Evolutionary conservation across 78 protist genomes (phyloP), one percentile per base, ranked within the genome.

Genomic region (Emiliania huxleyi): DNA sequence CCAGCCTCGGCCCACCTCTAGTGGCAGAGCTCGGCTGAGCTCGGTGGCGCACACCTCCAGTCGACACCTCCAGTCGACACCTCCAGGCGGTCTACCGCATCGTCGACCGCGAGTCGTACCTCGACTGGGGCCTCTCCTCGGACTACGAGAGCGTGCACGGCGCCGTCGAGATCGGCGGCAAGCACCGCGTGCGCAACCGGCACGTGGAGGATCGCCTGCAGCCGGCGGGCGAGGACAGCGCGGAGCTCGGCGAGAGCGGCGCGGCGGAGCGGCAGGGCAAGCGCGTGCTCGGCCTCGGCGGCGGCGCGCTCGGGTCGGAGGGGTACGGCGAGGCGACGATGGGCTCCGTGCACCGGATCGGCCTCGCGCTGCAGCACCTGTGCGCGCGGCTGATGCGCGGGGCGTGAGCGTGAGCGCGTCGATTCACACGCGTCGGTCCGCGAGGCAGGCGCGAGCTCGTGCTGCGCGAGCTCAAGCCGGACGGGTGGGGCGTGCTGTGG

Each of bases 311-410:
- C 46, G 87, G 87, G n/a, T 42, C 49, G 35, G 87, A 77, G 46
- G 87, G 87, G 18, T 77, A 77, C 46, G 87, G 87, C 87, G 87
- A 77, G 87, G 87, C 87, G 46, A 77, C 87, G 29, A 37, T 26
- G 18, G 87, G 87, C 44, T 77, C 87, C 18, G 87, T 42, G 49
- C 87, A 77, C n/a, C 22, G 22, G 49, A 40, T 77, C n/a, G 48
- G 45, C 2, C 4, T 77, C 49, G 18, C 42, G 29, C 48, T 77
- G 37, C 48, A 21, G 49, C 21, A 77, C 46, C 87, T 77, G 8
- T 19, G 87, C 4, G 26, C 0, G 48, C 87, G 38, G 23, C n/a
- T 77, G n/a, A 46, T 77, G n/a, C 12, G 6, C 23, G 18, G 8
- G 29, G n/a, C n/a, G n/a, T n/a, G n/a, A n/a, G n/a, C n/a, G n/a